These are phyloP conservation scores for Malus hybrid DNA, from an alignment of 331 rosid genomes.

Conservation along the genomic window DNA sequence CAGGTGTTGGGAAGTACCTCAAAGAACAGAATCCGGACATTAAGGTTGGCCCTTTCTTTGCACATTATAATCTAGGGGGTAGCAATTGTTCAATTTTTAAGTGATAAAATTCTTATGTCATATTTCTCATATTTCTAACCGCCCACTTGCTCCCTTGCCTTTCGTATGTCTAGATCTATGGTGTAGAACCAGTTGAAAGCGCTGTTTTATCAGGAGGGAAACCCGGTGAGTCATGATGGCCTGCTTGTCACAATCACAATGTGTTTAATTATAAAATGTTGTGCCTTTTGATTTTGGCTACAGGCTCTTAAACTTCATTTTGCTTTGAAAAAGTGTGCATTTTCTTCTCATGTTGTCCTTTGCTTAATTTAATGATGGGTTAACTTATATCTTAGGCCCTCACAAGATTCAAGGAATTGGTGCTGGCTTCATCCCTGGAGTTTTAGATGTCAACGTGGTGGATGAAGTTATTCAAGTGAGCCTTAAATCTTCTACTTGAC, in stretches of 20 bases:
- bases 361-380: neutral
- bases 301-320: neutral
- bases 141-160: neutral
- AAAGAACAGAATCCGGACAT: conserved; percentile 76
- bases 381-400: conserved; percentile 49
- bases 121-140: conserved; percentile 7
- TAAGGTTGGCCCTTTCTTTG: conserved; percentile 42
- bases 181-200: conserved; percentile 89
- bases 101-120: neutral
- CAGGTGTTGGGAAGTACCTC: conserved; percentile 84
- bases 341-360: neutral
- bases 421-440: conserved; percentile 92
- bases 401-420: conserved; percentile 98
- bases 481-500: neutral
- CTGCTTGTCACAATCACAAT: neutral
- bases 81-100: neutral
- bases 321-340: neutral
- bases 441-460: conserved; percentile 56
- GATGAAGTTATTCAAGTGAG: conserved; percentile 87
- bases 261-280: neutral
- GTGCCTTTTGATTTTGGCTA: neutral
- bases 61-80: neutral
- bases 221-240: conserved; percentile 54
- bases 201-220: conserved; percentile 80
- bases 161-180: conserved; percentile 46